Base-by-base conservation (phyloP, 2,329 filamentous ascomycete species). In the Akanthomyces lecanii region DNA sequence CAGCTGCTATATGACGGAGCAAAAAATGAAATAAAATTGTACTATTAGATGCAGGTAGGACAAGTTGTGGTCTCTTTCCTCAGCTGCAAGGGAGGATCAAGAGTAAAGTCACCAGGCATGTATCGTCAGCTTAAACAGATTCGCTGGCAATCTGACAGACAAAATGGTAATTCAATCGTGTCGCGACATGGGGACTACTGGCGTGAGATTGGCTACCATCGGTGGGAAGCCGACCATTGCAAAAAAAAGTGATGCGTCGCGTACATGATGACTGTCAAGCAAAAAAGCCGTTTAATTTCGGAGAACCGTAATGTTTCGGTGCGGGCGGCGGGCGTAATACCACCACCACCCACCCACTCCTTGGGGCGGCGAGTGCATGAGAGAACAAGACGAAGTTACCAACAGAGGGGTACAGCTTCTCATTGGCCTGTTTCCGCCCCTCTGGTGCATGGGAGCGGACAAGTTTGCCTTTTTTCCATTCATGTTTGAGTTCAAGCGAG, bases 271-370 rank as follows among this genome's bases (percentile, higher is more conserved):
- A 25, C 10, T 33, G 12, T 18, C 5, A 11, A 45, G 28, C 28
- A 42, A 51, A 51, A 59, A 7, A 53, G 30, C 52, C 61, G 61
- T 25, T 57, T 50, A 38, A 56, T 63, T 57, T 63, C 61, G 61
- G 53, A 45, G 28, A 45, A 36, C 53, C 61, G 53, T 25, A 21
- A 45, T 63, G 61, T 63, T 63, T 63, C 53, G 61, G 61, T 54
- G 50, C 48, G 40, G 25, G 28, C 28, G 25, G 6, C 12, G 25
- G 25, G 25, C 33, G 33, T 36, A 11, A 36, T 11, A 36, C 33
- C 33, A 36, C 33, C 28, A 30, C 28, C 28, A 30, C 28, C 28
- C 28, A 30, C 28, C 6, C 28, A 30, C 28, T 30, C 28, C 28
- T 6, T 6, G 4, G 28, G 28, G 28, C 28, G 28, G 33, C 3